Base-by-base conservation (phyloP, 2,329 filamentous ascomycete genomes). In the Cladophialophora yegresii region DNA sequence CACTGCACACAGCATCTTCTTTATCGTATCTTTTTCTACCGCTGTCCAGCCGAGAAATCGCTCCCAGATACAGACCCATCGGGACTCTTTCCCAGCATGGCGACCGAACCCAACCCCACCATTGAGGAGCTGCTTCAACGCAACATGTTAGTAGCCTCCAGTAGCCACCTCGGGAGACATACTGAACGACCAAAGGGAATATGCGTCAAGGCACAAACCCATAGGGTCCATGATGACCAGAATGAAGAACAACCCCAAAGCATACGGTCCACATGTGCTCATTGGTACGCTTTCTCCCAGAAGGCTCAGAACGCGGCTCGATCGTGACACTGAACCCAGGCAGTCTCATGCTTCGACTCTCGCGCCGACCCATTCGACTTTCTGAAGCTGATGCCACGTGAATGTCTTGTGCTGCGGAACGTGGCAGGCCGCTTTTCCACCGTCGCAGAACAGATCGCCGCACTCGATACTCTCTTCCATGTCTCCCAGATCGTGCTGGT, bases 51-150 rank as follows among this genome's bases (percentile, higher is more conserved):
- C n/a, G 13, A 7, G 36, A 43, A n/a, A n/a, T 43, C 36, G n/a
- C 7, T n/a, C 13, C 36, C 36, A 43, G 6, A 43, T 43, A 43
- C 16, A 43, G 36, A 16, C 1, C 36, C 36, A 8, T 20, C n/a
- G 36, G n/a, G 36, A 40, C 36, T 40, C 16, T 13, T 43, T 16
- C 36, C 5, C 8, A 20, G 8, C 16, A 40, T 28, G 26, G 23
- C 40, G 12, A 13, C 33, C 30, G 26, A 32, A 16, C 20, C 6
- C 36, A 26, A 28, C 2, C 54, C 58, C 9, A 58, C 49, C 49
- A 22, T 65, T 45, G 58, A 65, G n/a, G 63, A 65, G 23, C 54
- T 65, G 16, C 51, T 65, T 20, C 45, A 65, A 32, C 63, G 63
- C 6, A 65, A 65, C 47, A 65, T 58, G 63, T 65, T 40, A 65